A percentile compares a stretch with the other conserved stretches of the same genome.
These are phyloP conservation scores for Fomitopsis betulina DNA, from an alignment of 1,284 basidiomycete genomes.

Conservation along the genomic window DNA sequence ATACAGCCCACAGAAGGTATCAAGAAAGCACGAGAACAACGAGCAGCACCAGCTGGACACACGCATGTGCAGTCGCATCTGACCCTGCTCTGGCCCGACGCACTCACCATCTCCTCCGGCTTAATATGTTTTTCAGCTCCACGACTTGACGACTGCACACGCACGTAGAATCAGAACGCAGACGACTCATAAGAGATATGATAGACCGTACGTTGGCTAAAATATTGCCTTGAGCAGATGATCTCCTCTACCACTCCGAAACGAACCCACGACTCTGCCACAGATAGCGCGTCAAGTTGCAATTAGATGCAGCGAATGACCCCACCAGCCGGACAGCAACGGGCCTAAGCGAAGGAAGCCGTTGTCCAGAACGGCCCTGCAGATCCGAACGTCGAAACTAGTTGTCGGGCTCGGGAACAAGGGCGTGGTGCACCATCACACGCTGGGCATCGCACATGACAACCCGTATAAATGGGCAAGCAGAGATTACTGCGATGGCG, in stretches of 20 bases:
- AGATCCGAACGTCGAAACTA: constrained; percentile 5
- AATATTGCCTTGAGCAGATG: no score
- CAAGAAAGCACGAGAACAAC: background rate
- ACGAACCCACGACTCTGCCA: background rate
- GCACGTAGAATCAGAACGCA: background rate
- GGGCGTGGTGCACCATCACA: background rate
- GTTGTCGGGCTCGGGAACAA: constrained; percentile 6
- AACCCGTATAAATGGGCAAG: constrained; percentile 62
- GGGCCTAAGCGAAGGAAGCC: constrained; percentile 51
- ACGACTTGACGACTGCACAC: no score
- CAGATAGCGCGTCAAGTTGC: background rate
- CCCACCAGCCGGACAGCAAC: constrained; percentile 46
- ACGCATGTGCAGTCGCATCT: no score
- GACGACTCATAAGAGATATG: no score
- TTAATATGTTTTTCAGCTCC: no score
- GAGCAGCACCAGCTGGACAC: no score
- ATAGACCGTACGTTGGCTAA: no score
- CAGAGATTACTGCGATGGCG: constrained; percentile 49
- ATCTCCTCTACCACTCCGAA: no score
- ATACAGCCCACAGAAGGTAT: no score
- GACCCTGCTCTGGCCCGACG: no score
- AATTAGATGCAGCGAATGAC: constrained; percentile 15
- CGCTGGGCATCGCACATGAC: constrained; percentile 53
- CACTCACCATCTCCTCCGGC: no score
- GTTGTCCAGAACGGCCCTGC: constrained; percentile 70